A percentile compares a stretch with the other conserved stretches of the same genome.
These are phyloP conservation scores for Coniochaeta sp. DNA, from an alignment of 2,329 filamentous ascomycete genomes.

Conservation along the genomic window DNA sequence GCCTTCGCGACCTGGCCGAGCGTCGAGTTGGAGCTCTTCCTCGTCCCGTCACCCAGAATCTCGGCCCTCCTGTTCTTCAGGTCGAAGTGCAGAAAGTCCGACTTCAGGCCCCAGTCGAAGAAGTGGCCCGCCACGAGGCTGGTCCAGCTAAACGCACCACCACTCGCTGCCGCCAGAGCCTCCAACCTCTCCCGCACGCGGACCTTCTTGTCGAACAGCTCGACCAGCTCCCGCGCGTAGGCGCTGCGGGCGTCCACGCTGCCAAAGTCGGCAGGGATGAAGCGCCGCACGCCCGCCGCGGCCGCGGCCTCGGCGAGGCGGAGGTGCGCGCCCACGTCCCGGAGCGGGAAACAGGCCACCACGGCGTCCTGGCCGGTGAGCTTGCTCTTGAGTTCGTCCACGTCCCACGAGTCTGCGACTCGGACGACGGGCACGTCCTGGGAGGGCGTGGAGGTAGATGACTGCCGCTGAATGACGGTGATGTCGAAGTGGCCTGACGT, in stretches of 20 bases:
- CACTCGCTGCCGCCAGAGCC: conserved; percentile 14
- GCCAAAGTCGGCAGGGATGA: conserved; percentile 33
- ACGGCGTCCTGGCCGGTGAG: conserved; percentile 28
- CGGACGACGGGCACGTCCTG: conserved; percentile 11
- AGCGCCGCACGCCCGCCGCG: conserved; percentile 25
- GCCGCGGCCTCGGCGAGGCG: conserved; percentile 27
- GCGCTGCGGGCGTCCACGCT: conserved; percentile 27
- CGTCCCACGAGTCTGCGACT: conserved; percentile 22
- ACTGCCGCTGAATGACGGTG: conserved; percentile 23
- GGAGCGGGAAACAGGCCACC: conserved; percentile 25
- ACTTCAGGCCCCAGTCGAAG: conserved; percentile 31
- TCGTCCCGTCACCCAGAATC: conserved; percentile 24
- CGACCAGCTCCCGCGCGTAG: conserved; percentile 25
- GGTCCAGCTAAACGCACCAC: conserved; percentile 25
- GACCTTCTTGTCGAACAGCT: conserved; percentile 26
- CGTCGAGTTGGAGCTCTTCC: conserved; percentile 26
- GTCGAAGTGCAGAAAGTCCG: conserved; percentile 28
- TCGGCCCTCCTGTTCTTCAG: conserved; percentile 19
- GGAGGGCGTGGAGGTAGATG: conserved; percentile 17
- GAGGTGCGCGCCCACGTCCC: conserved; percentile 21
- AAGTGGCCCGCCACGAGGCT: conserved; percentile 31
- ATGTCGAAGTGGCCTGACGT: conserved; percentile 20
- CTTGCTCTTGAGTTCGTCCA: conserved; percentile 19
- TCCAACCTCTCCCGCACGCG: conserved; percentile 22
- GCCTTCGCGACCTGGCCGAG: conserved; percentile 24